phyloP scores from a whole-genome alignment of 2,329 filamentous ascomycete species.

The Cladobotryum protrusum region DNA sequence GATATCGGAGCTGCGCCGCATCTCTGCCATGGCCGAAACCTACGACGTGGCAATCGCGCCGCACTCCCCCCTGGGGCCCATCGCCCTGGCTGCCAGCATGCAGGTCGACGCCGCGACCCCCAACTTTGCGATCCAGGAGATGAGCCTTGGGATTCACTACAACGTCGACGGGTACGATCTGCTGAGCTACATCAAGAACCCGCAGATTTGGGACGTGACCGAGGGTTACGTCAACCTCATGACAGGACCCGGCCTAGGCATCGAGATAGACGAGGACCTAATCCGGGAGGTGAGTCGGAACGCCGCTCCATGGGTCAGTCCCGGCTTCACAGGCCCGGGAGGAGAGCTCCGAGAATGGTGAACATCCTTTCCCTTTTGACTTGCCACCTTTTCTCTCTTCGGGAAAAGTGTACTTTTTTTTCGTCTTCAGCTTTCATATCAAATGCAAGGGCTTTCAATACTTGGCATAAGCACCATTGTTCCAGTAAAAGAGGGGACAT shows the following conservation, averaged over 20 bases:
- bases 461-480: too few relatives aligned
- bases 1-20: slow-evolving; percentile 63
- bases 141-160: slow-evolving; percentile 76
- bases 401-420: too few relatives aligned
- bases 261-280: slow-evolving; percentile 65
- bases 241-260: slow-evolving; percentile 57
- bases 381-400: too few relatives aligned
- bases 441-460: too few relatives aligned
- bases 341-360: slow-evolving; percentile 64
- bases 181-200: slow-evolving; percentile 59
- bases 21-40: slow-evolving; percentile 64
- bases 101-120: slow-evolving; percentile 56
- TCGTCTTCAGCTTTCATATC: too few relatives aligned
- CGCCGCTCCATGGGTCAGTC: slow-evolving; percentile 57
- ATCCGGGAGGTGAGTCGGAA: slow-evolving; percentile 53
- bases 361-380: not conserved
- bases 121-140: slow-evolving; percentile 71
- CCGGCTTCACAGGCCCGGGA: slow-evolving; percentile 62
- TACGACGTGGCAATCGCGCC: slow-evolving; percentile 70
- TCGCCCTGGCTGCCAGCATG: slow-evolving; percentile 64
- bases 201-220: slow-evolving; percentile 59
- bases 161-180: slow-evolving; percentile 62
- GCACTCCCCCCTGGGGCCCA: slow-evolving; percentile 67
- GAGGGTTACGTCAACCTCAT: slow-evolving; percentile 58
- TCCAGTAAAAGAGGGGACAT: too few relatives aligned